These are phyloP conservation scores for Zea luxurians DNA, from an alignment of 176 grass and related monocot species.

Conservation along the genomic window DNA sequence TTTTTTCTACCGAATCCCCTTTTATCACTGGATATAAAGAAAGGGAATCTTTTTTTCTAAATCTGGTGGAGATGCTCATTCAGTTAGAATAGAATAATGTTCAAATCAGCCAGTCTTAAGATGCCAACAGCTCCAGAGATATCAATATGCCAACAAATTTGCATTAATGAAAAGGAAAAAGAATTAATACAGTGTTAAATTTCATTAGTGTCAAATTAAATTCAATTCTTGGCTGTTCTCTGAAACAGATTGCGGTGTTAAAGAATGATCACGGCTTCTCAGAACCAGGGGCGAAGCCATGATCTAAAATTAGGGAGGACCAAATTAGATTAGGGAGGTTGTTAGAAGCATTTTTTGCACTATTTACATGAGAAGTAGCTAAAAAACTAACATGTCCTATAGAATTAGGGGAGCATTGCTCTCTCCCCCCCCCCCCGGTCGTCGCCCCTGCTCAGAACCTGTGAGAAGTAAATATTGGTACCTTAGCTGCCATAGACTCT, in stretches of 20 bases:
- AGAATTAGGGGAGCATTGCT: too few relatives aligned
- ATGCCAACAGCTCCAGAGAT: slow-evolving; percentile 21
- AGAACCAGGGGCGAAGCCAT: background rate
- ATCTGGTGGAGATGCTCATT: too few relatives aligned
- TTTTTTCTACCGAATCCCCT: too few relatives aligned
- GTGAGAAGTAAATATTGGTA: slow-evolving; percentile 40
- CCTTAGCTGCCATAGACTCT: slow-evolving; percentile 95
- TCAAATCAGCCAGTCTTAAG: slow-evolving; percentile 21
- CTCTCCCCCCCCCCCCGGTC: too few relatives aligned
- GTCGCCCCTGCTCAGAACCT: background rate
- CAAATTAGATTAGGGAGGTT: too few relatives aligned
- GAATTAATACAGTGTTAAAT: slow-evolving; percentile 5
- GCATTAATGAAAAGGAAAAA: background rate
- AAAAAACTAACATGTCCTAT: too few relatives aligned
- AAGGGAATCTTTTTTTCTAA: too few relatives aligned
- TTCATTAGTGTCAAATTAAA: slow-evolving; percentile 1
- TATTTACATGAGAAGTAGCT: too few relatives aligned
- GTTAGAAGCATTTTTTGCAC: too few relatives aligned
- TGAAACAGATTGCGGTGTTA: slow-evolving; percentile 11
- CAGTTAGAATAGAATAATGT: background rate
- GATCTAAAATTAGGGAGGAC: too few relatives aligned
- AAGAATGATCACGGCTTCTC: slow-evolving; percentile 18
- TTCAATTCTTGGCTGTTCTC: slow-evolving; percentile 24
- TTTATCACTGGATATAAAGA: too few relatives aligned
- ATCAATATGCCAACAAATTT: slow-evolving; percentile 21